phyloP scores from a whole-genome alignment of 2,329 filamentous ascomycete genomes.

The Fusarium illudens region DNA sequence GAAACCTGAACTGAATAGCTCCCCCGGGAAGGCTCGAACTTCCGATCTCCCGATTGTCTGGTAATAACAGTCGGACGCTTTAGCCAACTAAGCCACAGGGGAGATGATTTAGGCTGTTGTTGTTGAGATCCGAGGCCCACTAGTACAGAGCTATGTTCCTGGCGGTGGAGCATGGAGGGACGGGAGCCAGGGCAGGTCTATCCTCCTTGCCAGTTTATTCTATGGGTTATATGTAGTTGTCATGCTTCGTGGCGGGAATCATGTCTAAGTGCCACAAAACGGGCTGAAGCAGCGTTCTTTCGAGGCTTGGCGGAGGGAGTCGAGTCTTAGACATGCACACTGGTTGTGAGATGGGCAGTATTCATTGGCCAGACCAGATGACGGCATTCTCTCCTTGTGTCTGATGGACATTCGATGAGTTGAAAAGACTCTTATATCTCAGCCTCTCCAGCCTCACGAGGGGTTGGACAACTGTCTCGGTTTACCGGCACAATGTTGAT shows the following conservation, averaged over 20 bases:
- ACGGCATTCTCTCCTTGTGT: neutral
- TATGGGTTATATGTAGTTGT: neutral
- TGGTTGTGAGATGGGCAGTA: neutral
- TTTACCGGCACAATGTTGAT: neutral
- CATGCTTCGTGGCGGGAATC: neutral
- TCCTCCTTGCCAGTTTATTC: neutral
- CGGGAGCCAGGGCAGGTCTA: too few species aligned
- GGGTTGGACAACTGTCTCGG: neutral
- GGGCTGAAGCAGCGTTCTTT: neutral
- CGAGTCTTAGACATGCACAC: neutral
- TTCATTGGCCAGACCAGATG: neutral
- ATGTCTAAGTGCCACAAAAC: neutral
- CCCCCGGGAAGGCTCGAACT: slow-evolving; percentile 45
- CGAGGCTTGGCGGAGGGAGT: neutral
- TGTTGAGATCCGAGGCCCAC: neutral
- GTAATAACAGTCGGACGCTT: slow-evolving; percentile 65
- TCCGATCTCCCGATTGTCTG: slow-evolving; percentile 44
- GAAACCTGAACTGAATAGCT: neutral
- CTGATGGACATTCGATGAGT: neutral
- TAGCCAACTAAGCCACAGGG: slow-evolving; percentile 61
- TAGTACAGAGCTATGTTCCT: neutral
- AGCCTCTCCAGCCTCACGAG: neutral
- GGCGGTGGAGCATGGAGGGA: neutral
- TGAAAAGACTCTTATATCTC: neutral
- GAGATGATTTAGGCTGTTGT: slow-evolving; percentile 3